These are phyloP conservation scores for Vanilla planifolia DNA, from an alignment of 106 monocot species.

Conservation along the genomic window DNA sequence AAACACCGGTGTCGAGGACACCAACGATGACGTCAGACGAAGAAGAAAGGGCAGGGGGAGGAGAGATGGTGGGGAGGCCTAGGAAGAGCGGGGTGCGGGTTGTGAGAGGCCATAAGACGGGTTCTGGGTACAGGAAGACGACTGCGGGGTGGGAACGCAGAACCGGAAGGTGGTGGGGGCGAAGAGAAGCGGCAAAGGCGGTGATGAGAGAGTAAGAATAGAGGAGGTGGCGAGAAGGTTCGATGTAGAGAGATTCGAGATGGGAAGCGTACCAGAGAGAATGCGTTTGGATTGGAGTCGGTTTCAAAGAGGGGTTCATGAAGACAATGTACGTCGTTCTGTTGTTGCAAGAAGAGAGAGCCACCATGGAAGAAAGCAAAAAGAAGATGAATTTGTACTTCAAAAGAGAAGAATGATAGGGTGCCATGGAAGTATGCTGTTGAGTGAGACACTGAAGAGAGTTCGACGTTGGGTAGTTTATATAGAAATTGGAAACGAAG, in stretches of 20 bases:
- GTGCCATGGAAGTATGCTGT: background rate
- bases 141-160: slow-evolving; percentile 18
- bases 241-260: slow-evolving; percentile 46
- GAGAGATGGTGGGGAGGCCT: background rate
- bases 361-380: background rate
- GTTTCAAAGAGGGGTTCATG: slow-evolving; percentile 30
- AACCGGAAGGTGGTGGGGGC: slow-evolving; percentile 19
- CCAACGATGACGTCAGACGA: slow-evolving; percentile 35
- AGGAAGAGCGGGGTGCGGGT: slow-evolving; percentile 27
- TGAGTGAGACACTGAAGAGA: background rate
- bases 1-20: slow-evolving; percentile 52
- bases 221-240: slow-evolving; percentile 32
- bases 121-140: slow-evolving; percentile 17
- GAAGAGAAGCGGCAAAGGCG: slow-evolving; percentile 15
- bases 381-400: background rate
- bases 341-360: background rate
- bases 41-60: background rate
- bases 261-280: slow-evolving; percentile 30
- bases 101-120: slow-evolving; percentile 29
- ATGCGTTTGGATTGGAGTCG: slow-evolving; percentile 19
- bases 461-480: background rate
- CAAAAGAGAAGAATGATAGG: background rate
- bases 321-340: slow-evolving; percentile 37
- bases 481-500: no score
- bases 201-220: slow-evolving; percentile 29